A percentile compares a stretch with the other conserved stretches of the same genome.
phyloP scores from a whole-genome alignment of 495 filamentous ascomycete genomes.

The Lasiosphaeria ovina region DNA sequence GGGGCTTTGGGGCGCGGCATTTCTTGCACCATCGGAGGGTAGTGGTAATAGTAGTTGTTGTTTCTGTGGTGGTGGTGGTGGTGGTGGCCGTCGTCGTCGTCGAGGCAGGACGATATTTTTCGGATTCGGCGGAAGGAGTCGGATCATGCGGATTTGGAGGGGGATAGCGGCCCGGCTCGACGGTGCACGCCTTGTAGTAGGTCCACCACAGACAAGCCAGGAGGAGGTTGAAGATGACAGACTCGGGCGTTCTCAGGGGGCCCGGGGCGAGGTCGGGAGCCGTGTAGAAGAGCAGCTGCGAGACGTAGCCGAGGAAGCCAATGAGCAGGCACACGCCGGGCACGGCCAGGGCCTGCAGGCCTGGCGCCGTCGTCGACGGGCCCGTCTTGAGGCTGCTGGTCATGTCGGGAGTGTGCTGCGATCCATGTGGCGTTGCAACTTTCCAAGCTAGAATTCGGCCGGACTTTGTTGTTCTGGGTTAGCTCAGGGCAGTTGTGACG shows the following conservation, averaged over 20 bases:
- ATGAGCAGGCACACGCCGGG: conserved; percentile 69
- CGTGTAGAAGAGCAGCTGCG: conserved; percentile 74
- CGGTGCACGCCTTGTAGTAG: conserved; percentile 73
- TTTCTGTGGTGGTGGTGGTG: conserved; percentile 10
- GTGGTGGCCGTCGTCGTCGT: neutral
- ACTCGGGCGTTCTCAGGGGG: conserved; percentile 59
- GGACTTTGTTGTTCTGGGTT: no score
- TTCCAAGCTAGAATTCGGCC: neutral
- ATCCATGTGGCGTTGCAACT: neutral
- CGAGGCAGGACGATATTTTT: no score
- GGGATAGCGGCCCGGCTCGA: conserved; percentile 66
- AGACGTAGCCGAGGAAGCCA: conserved; percentile 75
- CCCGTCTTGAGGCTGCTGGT: conserved; percentile 29
- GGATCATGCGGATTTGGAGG: conserved; percentile 30
- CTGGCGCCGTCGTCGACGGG: conserved; percentile 25
- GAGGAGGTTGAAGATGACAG: conserved; percentile 70
- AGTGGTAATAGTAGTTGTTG: conserved; percentile 7
- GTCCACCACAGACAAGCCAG: conserved; percentile 73
- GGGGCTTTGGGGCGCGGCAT: conserved; percentile 79
- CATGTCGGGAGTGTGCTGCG: conserved; percentile 14
- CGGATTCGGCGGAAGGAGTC: conserved; percentile 11
- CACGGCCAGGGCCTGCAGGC: conserved; percentile 54
- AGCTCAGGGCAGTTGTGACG: no score
- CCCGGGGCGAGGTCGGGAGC: conserved; percentile 60
- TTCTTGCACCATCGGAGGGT: conserved; percentile 73